Base-by-base conservation (phyloP, 495 filamentous ascomycete genomes). In the Trichoderma virens region DNA sequence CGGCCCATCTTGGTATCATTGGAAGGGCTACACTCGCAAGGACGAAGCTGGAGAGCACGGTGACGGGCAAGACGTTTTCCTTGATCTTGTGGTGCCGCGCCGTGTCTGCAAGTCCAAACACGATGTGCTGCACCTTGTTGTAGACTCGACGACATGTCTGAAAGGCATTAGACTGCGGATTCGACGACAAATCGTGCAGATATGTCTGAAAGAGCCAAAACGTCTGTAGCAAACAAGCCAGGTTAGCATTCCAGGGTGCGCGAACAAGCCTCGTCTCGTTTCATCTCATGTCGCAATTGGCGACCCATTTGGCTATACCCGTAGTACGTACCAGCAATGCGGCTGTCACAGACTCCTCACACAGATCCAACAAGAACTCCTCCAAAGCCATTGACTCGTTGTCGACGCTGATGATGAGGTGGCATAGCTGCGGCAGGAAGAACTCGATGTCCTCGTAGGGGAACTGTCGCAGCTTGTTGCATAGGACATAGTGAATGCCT, bases 121-220 rank as follows among this genome's bases (percentile, higher is more conserved):
- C 87, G 63, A 91, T 87, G 72, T 88, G 85, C 72, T 91, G 88
- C 25, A 91, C 87, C 72, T 88, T 90, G 73, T 91, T 91, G 72
- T 89, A 90, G 60, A 91, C 84, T 67, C 88, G 77, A 51, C 87
- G 82, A 67, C 88, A 90, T 62, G 85, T 90, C 75, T 85, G 79
- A 78, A 91, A 91, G 27, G 85, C 81, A 60, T 84, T 80, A 56
- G 86, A 82, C 70, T 87, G 85, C 7, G 88, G 88, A 61, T 86
- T 88, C 65, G 78, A 74, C 56, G 86, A 80, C 64, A 91, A 83
- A 70, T 91, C 89, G 74, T 86, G 88, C 8, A 91, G 82, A 75
- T 91, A 90, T 35, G 88, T 90, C 74, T 91, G 89, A 76, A 91
- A 89, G 62, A 90, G 80, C 88, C 88, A 91, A 74, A 91, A 91